These are phyloP conservation scores for Paramecium bursaria DNA, from an alignment of 73 alveolate genomes.

Conservation along the genomic window DNA sequence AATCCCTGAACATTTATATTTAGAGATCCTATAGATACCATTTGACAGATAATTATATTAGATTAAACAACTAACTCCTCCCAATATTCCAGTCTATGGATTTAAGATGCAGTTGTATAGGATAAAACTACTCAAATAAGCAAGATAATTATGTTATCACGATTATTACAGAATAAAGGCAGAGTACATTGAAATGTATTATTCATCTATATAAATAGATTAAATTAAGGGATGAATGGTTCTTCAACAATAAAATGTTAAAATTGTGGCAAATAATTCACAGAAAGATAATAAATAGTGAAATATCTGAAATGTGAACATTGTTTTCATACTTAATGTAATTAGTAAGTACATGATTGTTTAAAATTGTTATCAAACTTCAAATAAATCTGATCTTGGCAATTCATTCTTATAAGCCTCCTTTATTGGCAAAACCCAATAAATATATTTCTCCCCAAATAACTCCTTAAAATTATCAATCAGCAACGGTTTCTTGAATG, in stretches of 20 bases:
- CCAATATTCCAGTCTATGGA: constrained; percentile 41
- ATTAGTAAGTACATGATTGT: neutral
- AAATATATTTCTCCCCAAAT: neutral
- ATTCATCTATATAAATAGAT: neutral
- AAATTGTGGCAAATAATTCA: neutral
- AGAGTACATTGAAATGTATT: neutral
- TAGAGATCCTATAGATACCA: neutral
- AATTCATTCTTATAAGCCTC: neutral
- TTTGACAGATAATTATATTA: neutral
- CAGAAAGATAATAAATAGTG: too few species aligned
- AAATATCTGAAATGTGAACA: neutral
- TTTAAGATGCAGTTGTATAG: neutral
- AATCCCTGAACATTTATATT: constrained; percentile 8
- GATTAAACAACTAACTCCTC: neutral
- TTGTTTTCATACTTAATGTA: neutral
- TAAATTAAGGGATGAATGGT: neutral
- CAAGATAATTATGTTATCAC: neutral
- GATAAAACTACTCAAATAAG: neutral
- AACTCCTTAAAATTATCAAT: constrained; percentile 48
- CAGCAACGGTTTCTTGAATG: neutral
- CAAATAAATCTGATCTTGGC: constrained; percentile 10
- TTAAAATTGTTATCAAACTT: constrained; percentile 19
- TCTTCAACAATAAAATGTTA: neutral
- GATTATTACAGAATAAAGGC: constrained; percentile 31
- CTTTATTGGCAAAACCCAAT: constrained; percentile 32